Percentiles rank a stretch among this genome's conserved stretches.
These are phyloP conservation scores for Dimocarpus longan DNA, from an alignment of 345 rosid genomes.

Conservation along the genomic window DNA sequence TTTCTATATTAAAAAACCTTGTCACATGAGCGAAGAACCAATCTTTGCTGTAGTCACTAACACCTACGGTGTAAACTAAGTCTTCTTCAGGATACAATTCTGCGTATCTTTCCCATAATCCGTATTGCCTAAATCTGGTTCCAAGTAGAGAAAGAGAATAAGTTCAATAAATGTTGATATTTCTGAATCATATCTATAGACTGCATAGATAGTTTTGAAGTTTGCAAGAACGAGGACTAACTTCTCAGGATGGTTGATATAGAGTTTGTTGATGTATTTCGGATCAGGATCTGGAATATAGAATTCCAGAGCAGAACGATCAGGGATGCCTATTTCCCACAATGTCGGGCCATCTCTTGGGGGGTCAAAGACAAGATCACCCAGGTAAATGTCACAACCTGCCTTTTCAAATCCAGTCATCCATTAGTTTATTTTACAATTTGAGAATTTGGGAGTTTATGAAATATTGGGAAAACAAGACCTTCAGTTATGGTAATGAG, in stretches of 20 bases:
- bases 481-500: constrained; percentile 56
- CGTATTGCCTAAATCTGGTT: constrained; percentile 81
- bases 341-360: constrained; percentile 79
- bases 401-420: background rate
- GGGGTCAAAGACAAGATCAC: constrained; percentile 58
- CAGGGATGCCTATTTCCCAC: constrained; percentile 92
- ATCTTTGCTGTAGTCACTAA: constrained; percentile 62
- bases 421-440: background rate
- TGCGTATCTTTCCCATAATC: constrained; percentile 82
- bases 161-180: background rate
- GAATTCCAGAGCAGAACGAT: constrained; percentile 75
- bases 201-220: background rate
- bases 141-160: background rate
- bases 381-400: constrained; percentile 61
- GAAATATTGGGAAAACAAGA: constrained; percentile 12
- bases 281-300: constrained; percentile 78
- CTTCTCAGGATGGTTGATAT: constrained; percentile 66
- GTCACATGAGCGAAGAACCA: constrained; percentile 90
- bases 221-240: constrained; percentile 8
- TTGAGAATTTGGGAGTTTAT: background rate
- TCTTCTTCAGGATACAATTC: constrained; percentile 65
- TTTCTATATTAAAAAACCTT: constrained; percentile 40
- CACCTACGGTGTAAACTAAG: constrained; percentile 59
- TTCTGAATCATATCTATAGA: too few species aligned
- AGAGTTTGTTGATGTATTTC: constrained; percentile 61